These are phyloP conservation scores for Dioscorea dumetorum DNA, from an alignment of 106 monocot genomes.

Conservation along the genomic window DNA sequence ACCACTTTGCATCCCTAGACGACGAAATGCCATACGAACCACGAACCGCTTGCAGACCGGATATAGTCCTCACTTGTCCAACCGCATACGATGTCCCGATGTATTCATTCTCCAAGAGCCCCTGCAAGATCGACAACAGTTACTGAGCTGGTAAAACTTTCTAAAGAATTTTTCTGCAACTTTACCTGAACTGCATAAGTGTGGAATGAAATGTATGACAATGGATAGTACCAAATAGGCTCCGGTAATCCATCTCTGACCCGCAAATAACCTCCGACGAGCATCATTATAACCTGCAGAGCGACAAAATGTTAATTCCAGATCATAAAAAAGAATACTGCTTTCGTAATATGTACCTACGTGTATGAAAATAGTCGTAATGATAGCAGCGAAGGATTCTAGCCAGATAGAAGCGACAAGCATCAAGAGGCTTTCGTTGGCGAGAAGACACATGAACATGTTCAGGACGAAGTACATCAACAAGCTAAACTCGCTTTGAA, in stretches of 20 bases:
- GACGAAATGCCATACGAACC: slow-evolving; percentile 68
- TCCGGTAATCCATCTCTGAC: slow-evolving; percentile 43
- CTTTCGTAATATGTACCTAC: slow-evolving; percentile 16
- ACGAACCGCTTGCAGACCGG: slow-evolving; percentile 76
- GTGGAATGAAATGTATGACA: slow-evolving; percentile 78
- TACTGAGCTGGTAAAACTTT: background rate
- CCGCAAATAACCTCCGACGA: slow-evolving; percentile 85
- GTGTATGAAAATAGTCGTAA: slow-evolving; percentile 57
- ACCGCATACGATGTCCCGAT: slow-evolving; percentile 75
- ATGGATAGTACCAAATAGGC: slow-evolving; percentile 77
- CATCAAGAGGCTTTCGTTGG: slow-evolving; percentile 88
- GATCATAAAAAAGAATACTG: no score
- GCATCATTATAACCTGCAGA: slow-evolving; percentile 90
- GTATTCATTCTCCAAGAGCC: slow-evolving; percentile 90
- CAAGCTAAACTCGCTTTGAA: slow-evolving; percentile 81
- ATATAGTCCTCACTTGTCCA: slow-evolving; percentile 72
- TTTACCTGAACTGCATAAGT: slow-evolving; percentile 79
- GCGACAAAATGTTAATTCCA: background rate
- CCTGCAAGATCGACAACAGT: slow-evolving; percentile 31
- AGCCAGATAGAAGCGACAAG: slow-evolving; percentile 63
- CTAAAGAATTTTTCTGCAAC: no score
- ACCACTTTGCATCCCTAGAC: slow-evolving; percentile 63
- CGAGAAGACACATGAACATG: slow-evolving; percentile 79
- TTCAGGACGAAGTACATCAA: slow-evolving; percentile 90
- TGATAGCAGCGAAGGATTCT: slow-evolving; percentile 48